Base-by-base conservation (phyloP, 257 asterid genomes). In the Paraleonurus japonicus region DNA sequence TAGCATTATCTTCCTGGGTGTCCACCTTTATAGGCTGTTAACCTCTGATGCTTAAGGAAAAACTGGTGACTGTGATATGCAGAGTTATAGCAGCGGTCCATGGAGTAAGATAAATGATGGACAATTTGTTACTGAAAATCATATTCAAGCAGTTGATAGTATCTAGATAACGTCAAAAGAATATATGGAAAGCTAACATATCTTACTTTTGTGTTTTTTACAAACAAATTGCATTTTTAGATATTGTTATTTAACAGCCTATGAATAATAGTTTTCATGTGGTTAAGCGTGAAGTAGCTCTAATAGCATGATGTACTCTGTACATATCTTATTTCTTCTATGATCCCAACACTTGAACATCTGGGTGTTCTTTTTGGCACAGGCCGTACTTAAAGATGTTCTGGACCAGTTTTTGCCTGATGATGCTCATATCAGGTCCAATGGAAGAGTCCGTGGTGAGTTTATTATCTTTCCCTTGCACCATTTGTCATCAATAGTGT, bases 381-480 rank as follows among this genome's bases (percentile, higher is more conserved):
- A 94, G 99, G 96, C 99, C 82, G 97, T 94, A 75, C 99, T 94
- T 59, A 84, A 92, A 82, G 96, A 89, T 48, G 51, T 86, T 69
- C 83, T 94, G 71, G 86, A 80, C 33, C 55, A 82, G 35, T 86
- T 89, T 86, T 77, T 94, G 70, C 99, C 99, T 0, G 90, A 79
- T 71, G 99, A 94, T 83, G 82, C 74, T 76, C 99, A 94, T 84
- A 83, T 81, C 76, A 83, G 92, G 83, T 85, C 90, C 69, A 94
- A 68, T 28, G 99, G 99, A 79, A 94, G 99, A 86, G 93, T 94
- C 72, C 99, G 98, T 62, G 87, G 98, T 94, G 76, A 61, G 96
- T 82, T 41, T 67, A 37, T 7, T 80, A 58, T n/a, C 45, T 51
- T 75, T 70, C 43, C 61, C 48, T 26, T 23, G 68, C 67, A 22